A percentile compares a stretch with the other conserved stretches of the same genome.
Evolutionary conservation across 139 green algal species (phyloP).

Genomic region (Haematococcus lacustris): DNA sequence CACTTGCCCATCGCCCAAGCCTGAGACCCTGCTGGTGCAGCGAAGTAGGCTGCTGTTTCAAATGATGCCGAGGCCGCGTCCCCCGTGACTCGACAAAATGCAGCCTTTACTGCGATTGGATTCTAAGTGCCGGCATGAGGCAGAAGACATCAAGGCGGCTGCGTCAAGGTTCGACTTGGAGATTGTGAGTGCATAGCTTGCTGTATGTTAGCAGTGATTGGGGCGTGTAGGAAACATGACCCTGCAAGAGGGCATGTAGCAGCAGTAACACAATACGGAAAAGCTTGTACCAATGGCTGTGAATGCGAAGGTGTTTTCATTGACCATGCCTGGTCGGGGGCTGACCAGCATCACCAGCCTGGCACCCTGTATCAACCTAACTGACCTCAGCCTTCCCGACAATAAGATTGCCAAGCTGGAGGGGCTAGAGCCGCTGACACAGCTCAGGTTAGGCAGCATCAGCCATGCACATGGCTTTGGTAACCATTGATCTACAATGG

Average conservation of each 20-base stretch:
- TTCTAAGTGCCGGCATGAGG: not conserved
- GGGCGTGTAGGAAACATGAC: too few relatives aligned
- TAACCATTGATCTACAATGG: not conserved
- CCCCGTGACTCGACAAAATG: not conserved
- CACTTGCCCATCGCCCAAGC: not conserved
- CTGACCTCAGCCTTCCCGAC: constrained; percentile 13
- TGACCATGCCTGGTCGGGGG: not conserved
- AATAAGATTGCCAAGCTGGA: constrained; percentile 20
- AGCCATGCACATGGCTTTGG: not conserved
- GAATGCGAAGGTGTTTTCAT: constrained; percentile 20
- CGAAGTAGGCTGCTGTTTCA: not conserved
- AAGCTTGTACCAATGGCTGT: constrained; percentile 1
- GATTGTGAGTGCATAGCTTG: too few relatives aligned
- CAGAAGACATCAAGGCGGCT: constrained; percentile 5
- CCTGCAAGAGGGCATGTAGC: not conserved
- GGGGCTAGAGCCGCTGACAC: not conserved
- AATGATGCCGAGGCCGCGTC: not conserved
- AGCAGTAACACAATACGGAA: not conserved
- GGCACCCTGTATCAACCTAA: constrained; percentile 12
- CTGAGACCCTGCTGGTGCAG: not conserved
- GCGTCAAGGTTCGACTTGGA: not conserved
- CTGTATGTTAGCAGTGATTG: too few relatives aligned
- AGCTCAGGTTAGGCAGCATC: not conserved
- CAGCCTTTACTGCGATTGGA: not conserved
- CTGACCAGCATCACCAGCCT: constrained; percentile 5